Evolutionary conservation across 2,329 filamentous ascomycete genomes (phyloP), one percentile per base, ranked within the genome.

Genomic region (Claviceps pazoutovae): DNA sequence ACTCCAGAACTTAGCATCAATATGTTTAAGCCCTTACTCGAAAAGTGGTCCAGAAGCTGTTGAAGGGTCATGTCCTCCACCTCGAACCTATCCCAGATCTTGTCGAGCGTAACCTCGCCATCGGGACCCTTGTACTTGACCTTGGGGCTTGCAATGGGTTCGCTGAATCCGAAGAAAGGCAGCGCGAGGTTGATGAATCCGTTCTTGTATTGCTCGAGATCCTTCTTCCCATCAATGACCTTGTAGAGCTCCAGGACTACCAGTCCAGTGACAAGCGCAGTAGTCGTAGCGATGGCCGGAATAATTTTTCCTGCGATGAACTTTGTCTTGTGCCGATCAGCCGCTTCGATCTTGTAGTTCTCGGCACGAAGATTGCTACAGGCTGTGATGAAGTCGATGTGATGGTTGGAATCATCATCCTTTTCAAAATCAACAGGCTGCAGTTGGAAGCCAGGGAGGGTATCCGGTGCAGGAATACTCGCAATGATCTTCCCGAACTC

Each of bases 251-350:
- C 93, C 46, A 98, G 73, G 16, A 94, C 79, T 50, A 98, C 89
- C 46, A 98, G 76, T 53, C 93, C 93, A 2, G 93, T 98, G 13
- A 97, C 91, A 53, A 98, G 75, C 3, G 93, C 91, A 2, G 93
- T 98, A 0, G 93, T 97, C 3, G 93, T 98, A 45, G 93, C 93
- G 68, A 98, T 98, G 46, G 93, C 93, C 21, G 93, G 93, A 58
- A 98, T 98, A 60, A 98, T 98, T 79, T 98, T 98, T 67, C 93
- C 93, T 36, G 93, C 94, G 65, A 98, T 98, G 70, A 98, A 97
- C 75, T 98, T 98, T 56, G 91, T 98, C 82, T 93, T 95, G 77
- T 96, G 93, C 56, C 88, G 80, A 64, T 98, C 91, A 0, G 93
- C 90, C 57, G 83, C 79, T 62, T 88, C 82, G 59, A 98, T 98